Evolutionary conservation across 83 land plant genomes (phyloP), one percentile per base, ranked within the genome.

Genomic region (Picea mariana): DNA sequence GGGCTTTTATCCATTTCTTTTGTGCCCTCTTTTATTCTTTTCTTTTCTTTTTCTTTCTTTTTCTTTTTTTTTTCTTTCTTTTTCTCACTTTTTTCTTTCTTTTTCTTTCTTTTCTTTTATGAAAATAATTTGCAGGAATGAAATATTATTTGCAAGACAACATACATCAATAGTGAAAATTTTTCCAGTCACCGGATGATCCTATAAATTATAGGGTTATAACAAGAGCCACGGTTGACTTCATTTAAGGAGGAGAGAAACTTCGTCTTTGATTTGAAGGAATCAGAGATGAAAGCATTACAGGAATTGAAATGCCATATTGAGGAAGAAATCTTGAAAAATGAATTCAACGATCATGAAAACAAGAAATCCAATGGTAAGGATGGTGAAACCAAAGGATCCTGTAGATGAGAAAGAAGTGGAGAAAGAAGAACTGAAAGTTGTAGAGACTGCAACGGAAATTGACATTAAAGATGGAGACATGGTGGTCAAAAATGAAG

Each of bases 261-360:
- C 76, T 83, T 78, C 52, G 79, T 90, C n/a, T 81, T 88, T 42
- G 93, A 93, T 77, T 82, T 93, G 73, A 85, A 84, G 82, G 91
- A 85, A 55, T 20, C 34, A 13, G 94, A 92, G 90, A 87, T 78
- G 81, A 94, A 87, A 79, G 96, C 93, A 8, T 81, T 94, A 77
- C 47, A 24, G 16, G 96, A 94, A 66, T 84, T 94, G 34, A 89
- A 83, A 63, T 12, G 66, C 8, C 86, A 77, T 81, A 62, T 94
- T 17, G 93, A 90, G 69, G 90, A 87, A 16, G 90, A 88, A 47
- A 88, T 94, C 71, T 77, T 84, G 66, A 77, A 61, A 8, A 80
- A 85, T 68, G 78, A 55, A 17, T 86, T 92, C 67, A 26, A 77
- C 76, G 61, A 84, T 81, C 63, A 83, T 60, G 61, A 67, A 13